These are phyloP conservation scores for Russula compacta DNA, from an alignment of 768 basidiomycete genomes.

Conservation along the genomic window DNA sequence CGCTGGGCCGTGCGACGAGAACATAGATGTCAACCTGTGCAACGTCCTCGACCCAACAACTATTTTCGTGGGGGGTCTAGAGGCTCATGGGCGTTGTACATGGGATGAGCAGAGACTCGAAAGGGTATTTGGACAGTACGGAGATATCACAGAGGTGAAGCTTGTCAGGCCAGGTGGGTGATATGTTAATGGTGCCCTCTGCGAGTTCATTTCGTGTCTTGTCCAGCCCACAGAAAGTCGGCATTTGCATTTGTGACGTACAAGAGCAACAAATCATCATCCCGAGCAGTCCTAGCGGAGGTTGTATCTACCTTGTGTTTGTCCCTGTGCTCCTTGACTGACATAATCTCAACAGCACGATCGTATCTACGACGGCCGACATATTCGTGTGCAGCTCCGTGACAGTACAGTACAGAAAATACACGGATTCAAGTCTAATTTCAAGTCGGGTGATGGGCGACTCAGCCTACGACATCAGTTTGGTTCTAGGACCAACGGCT, in stretches of 20 bases:
- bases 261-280: slow-evolving; percentile 50
- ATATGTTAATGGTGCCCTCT: not conserved
- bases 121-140: slow-evolving; percentile 53
- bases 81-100: slow-evolving; percentile 48
- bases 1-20: slow-evolving; percentile 4
- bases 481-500: not conserved
- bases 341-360: slow-evolving; percentile 47
- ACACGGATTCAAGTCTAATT: slow-evolving; percentile 24
- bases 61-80: slow-evolving; percentile 70
- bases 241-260: slow-evolving; percentile 78
- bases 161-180: slow-evolving; percentile 55
- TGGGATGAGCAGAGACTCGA: slow-evolving; percentile 64
- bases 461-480: slow-evolving; percentile 14
- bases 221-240: slow-evolving; percentile 48
- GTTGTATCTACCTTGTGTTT: slow-evolving; percentile 29
- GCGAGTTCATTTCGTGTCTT: not conserved
- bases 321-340: not conserved
- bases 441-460: slow-evolving; percentile 1
- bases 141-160: slow-evolving; percentile 54
- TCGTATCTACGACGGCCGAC: slow-evolving; percentile 55
- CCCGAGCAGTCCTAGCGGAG: slow-evolving; percentile 57
- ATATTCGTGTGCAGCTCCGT: slow-evolving; percentile 67
- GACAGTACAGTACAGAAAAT: slow-evolving; percentile 49
- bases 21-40: slow-evolving; percentile 20
- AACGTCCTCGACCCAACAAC: slow-evolving; percentile 54